Conservation (phyloP, 805 yeast species). For the Saturnispora halmiae region DNA sequence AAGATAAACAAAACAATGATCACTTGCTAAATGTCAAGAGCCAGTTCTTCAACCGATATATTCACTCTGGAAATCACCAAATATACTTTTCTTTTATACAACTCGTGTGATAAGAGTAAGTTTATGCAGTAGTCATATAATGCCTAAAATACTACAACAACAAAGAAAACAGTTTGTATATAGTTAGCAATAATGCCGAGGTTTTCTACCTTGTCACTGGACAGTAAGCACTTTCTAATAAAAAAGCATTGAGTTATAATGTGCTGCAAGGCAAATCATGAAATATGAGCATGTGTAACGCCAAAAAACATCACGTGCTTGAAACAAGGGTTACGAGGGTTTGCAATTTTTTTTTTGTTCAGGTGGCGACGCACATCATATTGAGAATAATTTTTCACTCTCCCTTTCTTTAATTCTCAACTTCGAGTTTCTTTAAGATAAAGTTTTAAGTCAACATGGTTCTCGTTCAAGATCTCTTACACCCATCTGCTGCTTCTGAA, state of each 20-base stretch:
- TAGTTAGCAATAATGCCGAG: background rate
- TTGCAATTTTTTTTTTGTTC: conserved; percentile 3
- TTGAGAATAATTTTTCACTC: conserved; percentile 4
- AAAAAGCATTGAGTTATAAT: too few species aligned
- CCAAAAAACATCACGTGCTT: conserved; percentile 10
- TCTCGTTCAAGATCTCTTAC: conserved; percentile 97
- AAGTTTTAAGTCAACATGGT: conserved; percentile 38
- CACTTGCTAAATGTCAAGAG: conserved; percentile 11
- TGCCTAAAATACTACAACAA: background rate
- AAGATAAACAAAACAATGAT: conserved; percentile 6
- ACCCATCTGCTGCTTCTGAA: conserved; percentile 97
- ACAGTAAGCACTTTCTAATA: too few species aligned
- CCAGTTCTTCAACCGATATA: background rate
- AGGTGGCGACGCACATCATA: conserved; percentile 1
- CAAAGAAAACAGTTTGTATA: background rate
- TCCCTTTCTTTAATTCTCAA: background rate
- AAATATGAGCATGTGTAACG: too few species aligned
- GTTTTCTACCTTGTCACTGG: too few species aligned
- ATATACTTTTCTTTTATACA: conserved; percentile 3
- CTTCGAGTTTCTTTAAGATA: conserved; percentile 6
- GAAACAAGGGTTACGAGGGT: conserved; percentile 3
- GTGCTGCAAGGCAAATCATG: too few species aligned
- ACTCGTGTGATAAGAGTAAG: conserved; percentile 2
- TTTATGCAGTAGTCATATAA: background rate
- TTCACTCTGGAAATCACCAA: conserved; percentile 1